Evolutionary conservation across 208 protist genomes (phyloP).

Genomic region (Trypanosoma scelopori): DNA sequence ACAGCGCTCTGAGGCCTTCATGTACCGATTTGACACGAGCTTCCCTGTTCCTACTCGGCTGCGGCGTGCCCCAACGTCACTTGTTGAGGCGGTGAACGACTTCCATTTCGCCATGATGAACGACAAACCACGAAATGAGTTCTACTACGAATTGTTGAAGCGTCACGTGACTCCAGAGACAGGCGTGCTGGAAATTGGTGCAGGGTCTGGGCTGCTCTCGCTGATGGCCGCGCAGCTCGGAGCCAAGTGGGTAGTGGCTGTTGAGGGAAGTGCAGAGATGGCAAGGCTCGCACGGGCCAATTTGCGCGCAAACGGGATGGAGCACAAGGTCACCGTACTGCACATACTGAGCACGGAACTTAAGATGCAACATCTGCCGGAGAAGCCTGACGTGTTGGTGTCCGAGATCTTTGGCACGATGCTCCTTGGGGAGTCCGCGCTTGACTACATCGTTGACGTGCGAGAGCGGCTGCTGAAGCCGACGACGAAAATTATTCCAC

Average conservation of each 20-base stretch:
- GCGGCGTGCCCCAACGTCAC: slow-evolving; percentile 45
- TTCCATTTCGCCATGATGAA: slow-evolving; percentile 95
- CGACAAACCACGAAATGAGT: slow-evolving; percentile 84
- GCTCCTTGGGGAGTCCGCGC: slow-evolving; percentile 89
- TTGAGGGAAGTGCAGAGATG: slow-evolving; percentile 89
- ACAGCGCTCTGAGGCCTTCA: slow-evolving; percentile 41
- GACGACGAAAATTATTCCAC: slow-evolving; percentile 76
- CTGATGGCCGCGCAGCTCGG: slow-evolving; percentile 91
- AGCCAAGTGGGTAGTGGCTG: slow-evolving; percentile 90
- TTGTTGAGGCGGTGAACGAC: slow-evolving; percentile 93
- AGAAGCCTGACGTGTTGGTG: slow-evolving; percentile 79
- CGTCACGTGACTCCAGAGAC: slow-evolving; percentile 77
- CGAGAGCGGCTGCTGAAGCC: slow-evolving; percentile 66
- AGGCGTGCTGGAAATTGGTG: slow-evolving; percentile 91
- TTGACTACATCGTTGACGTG: slow-evolving; percentile 91
- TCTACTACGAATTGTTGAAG: slow-evolving; percentile 86
- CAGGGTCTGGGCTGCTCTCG: slow-evolving; percentile 87
- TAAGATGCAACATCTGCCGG: slow-evolving; percentile 52
- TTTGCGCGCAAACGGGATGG: slow-evolving; percentile 71
- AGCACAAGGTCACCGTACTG: slow-evolving; percentile 73
- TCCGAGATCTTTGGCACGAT: slow-evolving; percentile 93
- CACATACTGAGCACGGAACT: slow-evolving; percentile 91
- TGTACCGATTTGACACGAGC: slow-evolving; percentile 68
- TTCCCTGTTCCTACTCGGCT: slow-evolving; percentile 76
- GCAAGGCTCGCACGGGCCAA: slow-evolving; percentile 74